These are phyloP conservation scores for Eimeria praecox DNA, from an alignment of 169 alveolate species.

Conservation along the genomic window DNA sequence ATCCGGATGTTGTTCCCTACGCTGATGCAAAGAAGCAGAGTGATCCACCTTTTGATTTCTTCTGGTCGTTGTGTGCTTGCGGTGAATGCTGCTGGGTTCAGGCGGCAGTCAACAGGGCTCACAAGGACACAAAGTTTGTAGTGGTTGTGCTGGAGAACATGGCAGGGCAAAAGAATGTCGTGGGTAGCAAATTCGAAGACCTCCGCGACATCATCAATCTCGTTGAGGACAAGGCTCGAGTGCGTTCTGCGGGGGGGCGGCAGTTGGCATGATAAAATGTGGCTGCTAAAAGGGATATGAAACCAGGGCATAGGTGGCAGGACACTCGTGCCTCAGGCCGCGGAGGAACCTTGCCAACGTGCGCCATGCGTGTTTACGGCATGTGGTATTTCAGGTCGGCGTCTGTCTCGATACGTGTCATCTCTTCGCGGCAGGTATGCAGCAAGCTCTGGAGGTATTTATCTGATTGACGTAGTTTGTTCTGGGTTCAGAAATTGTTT, in stretches of 20 bases:
- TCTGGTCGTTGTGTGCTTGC: not conserved
- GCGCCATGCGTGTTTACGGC: not conserved
- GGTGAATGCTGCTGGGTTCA: constrained; percentile 33
- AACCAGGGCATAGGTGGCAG: not conserved
- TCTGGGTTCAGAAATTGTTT: not conserved
- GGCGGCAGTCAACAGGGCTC: constrained; percentile 89
- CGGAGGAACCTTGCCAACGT: not conserved
- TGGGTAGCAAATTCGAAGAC: constrained; percentile 93
- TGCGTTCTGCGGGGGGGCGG: constrained; percentile 26
- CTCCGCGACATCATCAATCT: constrained; percentile 89
- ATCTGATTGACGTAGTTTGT: not conserved
- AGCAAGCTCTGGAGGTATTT: not conserved
- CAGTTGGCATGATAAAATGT: not conserved
- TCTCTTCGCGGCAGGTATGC: constrained; percentile 92
- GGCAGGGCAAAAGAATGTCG: constrained; percentile 93
- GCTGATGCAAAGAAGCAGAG: not conserved
- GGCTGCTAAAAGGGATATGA: not conserved
- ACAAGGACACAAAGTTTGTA: constrained; percentile 88
- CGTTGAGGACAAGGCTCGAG: constrained; percentile 91
- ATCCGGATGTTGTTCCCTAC: not conserved
- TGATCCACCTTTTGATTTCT: not conserved
- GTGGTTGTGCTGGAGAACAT: constrained; percentile 93
- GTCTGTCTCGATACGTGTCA: constrained; percentile 96
- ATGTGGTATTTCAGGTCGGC: constrained; percentile 85
- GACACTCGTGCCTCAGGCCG: not conserved